phyloP scores from a whole-genome alignment of 345 rosid genomes.

The Geranium rotundifolium region DNA sequence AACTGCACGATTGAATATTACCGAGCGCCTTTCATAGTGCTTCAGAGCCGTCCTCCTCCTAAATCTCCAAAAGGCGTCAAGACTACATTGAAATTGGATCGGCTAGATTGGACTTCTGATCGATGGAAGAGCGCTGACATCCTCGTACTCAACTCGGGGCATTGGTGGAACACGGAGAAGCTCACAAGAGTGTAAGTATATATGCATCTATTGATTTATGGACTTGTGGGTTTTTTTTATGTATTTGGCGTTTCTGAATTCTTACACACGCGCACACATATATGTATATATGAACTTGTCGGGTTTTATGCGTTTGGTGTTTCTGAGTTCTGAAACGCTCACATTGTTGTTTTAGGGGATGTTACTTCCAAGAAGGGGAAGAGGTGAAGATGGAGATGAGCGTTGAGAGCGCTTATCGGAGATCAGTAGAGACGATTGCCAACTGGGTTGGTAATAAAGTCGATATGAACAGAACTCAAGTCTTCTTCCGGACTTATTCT shows the following conservation, averaged over 20 bases:
- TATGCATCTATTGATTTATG: no score
- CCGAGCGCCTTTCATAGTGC: conserved; percentile 70
- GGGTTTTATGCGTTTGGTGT: no score
- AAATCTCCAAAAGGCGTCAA: conserved; percentile 41
- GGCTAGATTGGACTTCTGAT: conserved; percentile 64
- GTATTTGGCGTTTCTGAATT: no score
- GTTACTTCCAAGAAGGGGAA: conserved; percentile 75
- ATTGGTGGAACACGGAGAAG: conserved; percentile 96
- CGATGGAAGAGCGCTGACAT: conserved; percentile 74
- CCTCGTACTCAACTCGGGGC: conserved; percentile 75
- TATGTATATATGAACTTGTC: no score
- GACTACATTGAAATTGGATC: conserved; percentile 68
- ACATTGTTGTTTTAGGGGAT: conserved; percentile 39
- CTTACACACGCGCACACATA: no score
- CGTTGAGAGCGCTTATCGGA: conserved; percentile 45
- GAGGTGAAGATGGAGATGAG: conserved; percentile 49
- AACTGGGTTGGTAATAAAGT: conserved; percentile 60
- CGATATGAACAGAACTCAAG: conserved; percentile 54
- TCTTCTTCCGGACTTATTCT: conserved; percentile 79
- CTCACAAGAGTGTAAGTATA: conserved; percentile 54
- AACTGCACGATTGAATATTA: conserved; percentile 87
- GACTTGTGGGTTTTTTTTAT: no score
- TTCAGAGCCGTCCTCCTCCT: conserved; percentile 68
- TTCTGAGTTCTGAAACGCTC: no score
- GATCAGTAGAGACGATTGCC: conserved; percentile 60